phyloP scores from a whole-genome alignment of 208 protist species.

The Tritrichomonas musculus region DNA sequence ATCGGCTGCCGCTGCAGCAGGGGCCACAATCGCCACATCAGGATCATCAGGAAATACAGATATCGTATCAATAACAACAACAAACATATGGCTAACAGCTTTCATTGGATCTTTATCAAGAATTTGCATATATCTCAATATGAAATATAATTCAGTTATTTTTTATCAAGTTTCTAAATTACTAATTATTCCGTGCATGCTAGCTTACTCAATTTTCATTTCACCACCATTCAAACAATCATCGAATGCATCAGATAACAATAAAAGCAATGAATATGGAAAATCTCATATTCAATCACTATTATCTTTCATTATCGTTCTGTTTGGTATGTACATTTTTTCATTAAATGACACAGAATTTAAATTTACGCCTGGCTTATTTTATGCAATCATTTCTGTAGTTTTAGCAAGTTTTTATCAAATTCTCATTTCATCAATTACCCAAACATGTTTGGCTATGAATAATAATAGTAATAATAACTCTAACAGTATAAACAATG shows the following conservation, averaged over 20 bases:
- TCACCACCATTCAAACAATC: no score
- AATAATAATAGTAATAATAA: no score
- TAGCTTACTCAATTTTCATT: not conserved
- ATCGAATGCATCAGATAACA: no score
- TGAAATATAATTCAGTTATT: not conserved
- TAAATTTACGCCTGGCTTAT: not conserved
- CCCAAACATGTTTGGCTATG: no score
- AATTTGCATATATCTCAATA: not conserved
- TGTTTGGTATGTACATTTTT: not conserved
- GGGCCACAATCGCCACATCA: no score
- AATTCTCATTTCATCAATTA: no score
- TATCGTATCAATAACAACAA: no score
- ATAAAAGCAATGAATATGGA: no score
- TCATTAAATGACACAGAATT: not conserved
- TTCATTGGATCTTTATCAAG: not conserved
- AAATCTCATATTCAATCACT: not conserved
- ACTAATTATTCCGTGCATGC: not conserved
- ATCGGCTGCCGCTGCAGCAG: no score
- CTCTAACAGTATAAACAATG: not conserved
- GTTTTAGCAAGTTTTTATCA: not conserved
- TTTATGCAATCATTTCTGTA: not conserved
- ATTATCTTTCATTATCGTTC: not conserved
- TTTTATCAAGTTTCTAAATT: conserved; percentile 20
- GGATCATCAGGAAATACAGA: no score
- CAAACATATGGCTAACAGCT: not conserved